These are phyloP conservation scores for Solanum lycopersicoides DNA, from an alignment of 257 asterid genomes.

Conservation along the genomic window DNA sequence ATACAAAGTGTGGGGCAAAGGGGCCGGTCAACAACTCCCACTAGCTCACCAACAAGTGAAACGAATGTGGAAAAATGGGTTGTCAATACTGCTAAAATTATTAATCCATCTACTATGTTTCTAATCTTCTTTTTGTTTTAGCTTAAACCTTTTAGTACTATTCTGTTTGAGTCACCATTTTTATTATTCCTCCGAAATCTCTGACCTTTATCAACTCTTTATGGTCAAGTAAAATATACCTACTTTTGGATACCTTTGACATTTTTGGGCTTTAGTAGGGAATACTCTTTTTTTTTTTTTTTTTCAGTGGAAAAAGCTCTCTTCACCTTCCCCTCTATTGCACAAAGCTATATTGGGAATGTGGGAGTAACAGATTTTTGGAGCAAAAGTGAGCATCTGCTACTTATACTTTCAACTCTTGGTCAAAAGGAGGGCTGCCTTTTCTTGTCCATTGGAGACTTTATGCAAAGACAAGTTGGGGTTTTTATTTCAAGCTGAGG, in stretches of 20 bases:
- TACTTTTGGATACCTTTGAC: constrained; percentile 8
- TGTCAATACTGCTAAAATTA: constrained; percentile 15
- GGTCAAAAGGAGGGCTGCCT: constrained; percentile 46
- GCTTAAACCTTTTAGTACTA: neutral
- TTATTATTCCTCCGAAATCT: neutral
- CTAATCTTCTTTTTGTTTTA: neutral
- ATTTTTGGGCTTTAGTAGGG: neutral
- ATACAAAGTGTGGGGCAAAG: constrained; percentile 21
- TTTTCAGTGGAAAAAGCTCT: constrained; percentile 32
- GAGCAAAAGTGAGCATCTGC: constrained; percentile 18
- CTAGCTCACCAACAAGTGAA: constrained; percentile 31
- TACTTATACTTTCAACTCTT: constrained; percentile 10
- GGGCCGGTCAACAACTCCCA: constrained; percentile 69
- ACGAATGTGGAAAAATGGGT: constrained; percentile 29
- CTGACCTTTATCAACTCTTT: neutral
- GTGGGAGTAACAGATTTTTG: constrained; percentile 8
- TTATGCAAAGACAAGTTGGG: constrained; percentile 11
- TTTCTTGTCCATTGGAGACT: constrained; percentile 14
- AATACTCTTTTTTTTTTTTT: neutral
- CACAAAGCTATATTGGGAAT: constrained; percentile 24
- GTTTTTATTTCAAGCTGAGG: constrained; percentile 27
- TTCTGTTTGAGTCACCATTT: neutral
- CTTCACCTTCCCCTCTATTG: constrained; percentile 13
- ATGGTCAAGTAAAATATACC: neutral
- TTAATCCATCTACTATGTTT: neutral